These are phyloP conservation scores for Xerocomus amazonicus DNA, from an alignment of 1,284 basidiomycete species.

Conservation along the genomic window DNA sequence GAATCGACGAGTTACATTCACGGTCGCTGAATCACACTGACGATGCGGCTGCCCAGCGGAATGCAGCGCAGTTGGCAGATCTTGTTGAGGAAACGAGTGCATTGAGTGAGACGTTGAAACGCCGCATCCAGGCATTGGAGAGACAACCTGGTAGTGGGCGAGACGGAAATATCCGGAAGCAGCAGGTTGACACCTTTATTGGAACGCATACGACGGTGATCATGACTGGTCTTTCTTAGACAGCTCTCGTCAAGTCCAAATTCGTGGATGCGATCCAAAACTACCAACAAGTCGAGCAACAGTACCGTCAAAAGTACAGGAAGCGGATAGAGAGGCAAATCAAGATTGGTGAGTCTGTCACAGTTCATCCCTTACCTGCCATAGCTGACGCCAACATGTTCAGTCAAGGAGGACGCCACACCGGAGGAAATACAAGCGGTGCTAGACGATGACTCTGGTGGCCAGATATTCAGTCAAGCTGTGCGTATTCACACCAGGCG, in stretches of 20 bases:
- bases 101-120: conserved; percentile 71
- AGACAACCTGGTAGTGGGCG: conserved; percentile 67
- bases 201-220: neutral
- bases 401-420: conserved; percentile 92
- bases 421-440: conserved; percentile 88
- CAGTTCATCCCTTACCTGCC: neutral
- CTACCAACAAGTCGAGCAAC: conserved; percentile 90
- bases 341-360: conserved; percentile 70
- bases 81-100: conserved; percentile 77
- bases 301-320: conserved; percentile 90
- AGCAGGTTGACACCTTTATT: conserved; percentile 56
- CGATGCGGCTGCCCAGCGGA: conserved; percentile 60
- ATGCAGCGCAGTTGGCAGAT: conserved; percentile 63
- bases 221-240: conserved; percentile 38
- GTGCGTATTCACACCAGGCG: conserved; percentile 43
- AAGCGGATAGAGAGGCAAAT: conserved; percentile 95
- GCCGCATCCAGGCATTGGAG: conserved; percentile 76
- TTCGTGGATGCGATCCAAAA: conserved; percentile 84
- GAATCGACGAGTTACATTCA: conserved; percentile 70
- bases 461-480: conserved; percentile 94
- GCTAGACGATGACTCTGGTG: conserved; percentile 79
- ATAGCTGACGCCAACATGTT: conserved; percentile 5
- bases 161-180: conserved; percentile 78
- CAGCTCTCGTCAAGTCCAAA: conserved; percentile 73
- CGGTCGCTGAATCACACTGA: conserved; percentile 78